Base-by-base conservation (phyloP, 306 rosid species). In the Nissolia schottii region DNA sequence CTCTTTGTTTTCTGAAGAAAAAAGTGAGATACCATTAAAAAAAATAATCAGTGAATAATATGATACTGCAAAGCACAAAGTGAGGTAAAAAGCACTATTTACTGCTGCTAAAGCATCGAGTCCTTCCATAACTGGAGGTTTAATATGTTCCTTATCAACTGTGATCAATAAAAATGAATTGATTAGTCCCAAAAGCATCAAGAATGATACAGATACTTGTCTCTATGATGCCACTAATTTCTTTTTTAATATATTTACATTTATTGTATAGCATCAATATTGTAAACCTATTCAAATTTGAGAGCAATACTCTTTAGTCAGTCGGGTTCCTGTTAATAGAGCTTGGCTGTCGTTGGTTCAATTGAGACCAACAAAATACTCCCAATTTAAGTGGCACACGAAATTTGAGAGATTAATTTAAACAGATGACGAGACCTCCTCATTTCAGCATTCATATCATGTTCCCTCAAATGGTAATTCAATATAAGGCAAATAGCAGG, bases 121-220 rank as follows among this genome's bases (percentile, higher is more conserved):
- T 66, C 97, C 97, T 49, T 94, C 96, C 65, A 88, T 51, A 20
- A 51, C 75, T 28, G 98, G 97, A 61, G 85, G 88, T 79, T 82
- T 78, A 51, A 87, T 73, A 57, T 89, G 74, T 74, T 89, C 95
- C 31, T 67, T 20, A 37, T 80, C 87, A 82, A 78, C 98, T 94
- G 90, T 40, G 77, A 72, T 64, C 5, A 46, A 73, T 55, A 59
- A 70, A 76, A 79, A 55, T 35, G 53, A 6, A n/a, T 32, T 32
- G 63, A 58, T 32, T 46, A 16, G 6, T 38, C 45, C 20, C n/a
- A n/a, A 78, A 43, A 57, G 34, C 9, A 24, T 24, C 19, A 40
- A 66, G 57, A 71, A 12, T n/a, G 14, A 16, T 19, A 61, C 55
- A 67, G 18, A 51, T 46, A 28, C 7, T 38, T 50, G n/a, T 64